phyloP scores from a whole-genome alignment of 2,329 filamentous ascomycete species.

The Penicillium expansum region DNA sequence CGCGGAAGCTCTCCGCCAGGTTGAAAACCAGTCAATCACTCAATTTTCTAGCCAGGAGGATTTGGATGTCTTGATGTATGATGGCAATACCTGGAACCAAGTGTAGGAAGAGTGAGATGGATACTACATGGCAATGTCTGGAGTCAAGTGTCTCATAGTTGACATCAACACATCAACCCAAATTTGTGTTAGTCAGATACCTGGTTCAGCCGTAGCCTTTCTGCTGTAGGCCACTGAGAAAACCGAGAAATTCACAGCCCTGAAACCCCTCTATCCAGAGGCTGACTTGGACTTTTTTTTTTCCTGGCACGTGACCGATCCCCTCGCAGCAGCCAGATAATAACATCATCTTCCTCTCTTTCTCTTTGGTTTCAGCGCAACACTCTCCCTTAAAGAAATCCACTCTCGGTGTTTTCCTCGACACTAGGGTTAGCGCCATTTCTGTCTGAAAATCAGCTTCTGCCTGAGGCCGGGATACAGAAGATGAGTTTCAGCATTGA shows the following conservation, averaged over 20 bases:
- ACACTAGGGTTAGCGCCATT: too few relatives aligned
- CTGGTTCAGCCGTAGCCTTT: not conserved
- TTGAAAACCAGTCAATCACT: not conserved
- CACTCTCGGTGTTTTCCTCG: too few relatives aligned
- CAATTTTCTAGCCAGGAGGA: not conserved
- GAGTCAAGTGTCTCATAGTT: not conserved
- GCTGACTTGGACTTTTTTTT: not conserved
- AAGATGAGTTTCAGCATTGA: too few relatives aligned
- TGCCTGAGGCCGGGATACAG: too few relatives aligned
- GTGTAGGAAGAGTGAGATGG: not conserved
- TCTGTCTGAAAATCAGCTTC: too few relatives aligned
- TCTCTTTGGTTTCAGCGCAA: too few relatives aligned
- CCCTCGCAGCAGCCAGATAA: too few relatives aligned
- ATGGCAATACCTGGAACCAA: not conserved
- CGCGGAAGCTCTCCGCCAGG: not conserved
- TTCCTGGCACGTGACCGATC: too few relatives aligned
- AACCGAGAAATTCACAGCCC: not conserved
- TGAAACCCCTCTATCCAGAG: not conserved
- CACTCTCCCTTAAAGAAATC: too few relatives aligned
- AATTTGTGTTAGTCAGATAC: not conserved
- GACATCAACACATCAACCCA: not conserved
- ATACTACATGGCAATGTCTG: not conserved
- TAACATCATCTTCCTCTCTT: too few relatives aligned
- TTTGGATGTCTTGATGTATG: not conserved
- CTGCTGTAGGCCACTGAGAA: not conserved